Evolutionary conservation across 768 basidiomycete species (phyloP).

Genomic region (Calocybe cyanea): DNA sequence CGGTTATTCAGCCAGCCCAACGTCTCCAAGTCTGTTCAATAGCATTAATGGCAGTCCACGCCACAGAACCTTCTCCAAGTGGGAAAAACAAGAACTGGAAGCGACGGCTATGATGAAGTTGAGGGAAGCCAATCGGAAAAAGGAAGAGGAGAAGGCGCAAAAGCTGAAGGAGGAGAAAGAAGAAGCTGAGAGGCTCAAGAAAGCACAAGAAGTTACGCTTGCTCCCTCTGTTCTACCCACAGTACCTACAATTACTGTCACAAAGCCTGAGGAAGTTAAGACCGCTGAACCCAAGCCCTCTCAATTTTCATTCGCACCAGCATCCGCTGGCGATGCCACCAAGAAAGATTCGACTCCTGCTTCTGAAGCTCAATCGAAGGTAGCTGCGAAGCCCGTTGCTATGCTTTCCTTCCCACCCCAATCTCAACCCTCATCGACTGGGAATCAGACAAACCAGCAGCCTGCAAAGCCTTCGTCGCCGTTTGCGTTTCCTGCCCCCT

Average conservation of each 20-base stretch:
- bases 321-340: conserved; percentile 9
- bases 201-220: conserved; percentile 19
- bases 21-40: conserved; percentile 36
- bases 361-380: neutral
- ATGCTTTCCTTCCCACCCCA: conserved; percentile 9
- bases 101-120: conserved; percentile 75
- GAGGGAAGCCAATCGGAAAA: conserved; percentile 44
- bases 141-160: conserved; percentile 35
- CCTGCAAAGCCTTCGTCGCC: conserved; percentile 8
- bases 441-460: conserved; percentile 7
- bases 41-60: conserved; percentile 49
- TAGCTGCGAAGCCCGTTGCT: conserved; percentile 9
- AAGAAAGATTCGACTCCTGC: conserved; percentile 5
- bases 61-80: conserved; percentile 59
- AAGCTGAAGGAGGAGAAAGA: conserved; percentile 41
- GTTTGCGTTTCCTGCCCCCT: conserved; percentile 9
- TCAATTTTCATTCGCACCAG: conserved; percentile 19
- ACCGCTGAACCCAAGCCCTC: conserved; percentile 18
- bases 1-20: conserved; percentile 13
- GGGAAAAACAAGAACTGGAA: conserved; percentile 85
- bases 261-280: conserved; percentile 24
- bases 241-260: conserved; percentile 26
- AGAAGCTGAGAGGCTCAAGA: conserved; percentile 24
- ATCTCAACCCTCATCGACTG: conserved; percentile 13
- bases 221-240: conserved; percentile 12